Evolutionary conservation across 2,329 filamentous ascomycete genomes (phyloP), one percentile per base, ranked within the genome.

Genomic region (Cadophora sp.): DNA sequence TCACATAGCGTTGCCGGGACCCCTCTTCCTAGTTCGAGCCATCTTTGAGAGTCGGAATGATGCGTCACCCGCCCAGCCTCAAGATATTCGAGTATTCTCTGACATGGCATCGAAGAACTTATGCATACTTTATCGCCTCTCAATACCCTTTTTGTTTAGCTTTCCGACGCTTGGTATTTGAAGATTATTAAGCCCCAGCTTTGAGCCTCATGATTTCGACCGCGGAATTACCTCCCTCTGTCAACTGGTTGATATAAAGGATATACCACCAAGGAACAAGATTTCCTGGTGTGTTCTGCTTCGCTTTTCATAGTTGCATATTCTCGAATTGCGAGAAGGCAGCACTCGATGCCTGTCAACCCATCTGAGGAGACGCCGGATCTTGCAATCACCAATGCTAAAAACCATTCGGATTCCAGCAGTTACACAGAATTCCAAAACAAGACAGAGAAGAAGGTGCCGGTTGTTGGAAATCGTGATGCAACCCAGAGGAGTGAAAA

Each of bases 351-450:
- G 36, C 36, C 36, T 9, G 2, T 39, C 36, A 39, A 39, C 6
- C 36, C 8, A 13, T 39, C 36, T 9, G 11, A 11, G 36, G 36
- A 39, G 11, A 39, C 36, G 3, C 22, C 48, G 7, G 16, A 51
- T 2, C 5, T 16, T 22, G 27, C 48, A 16, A 18, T 67, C 24
- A 20, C 50, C 20, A 62, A 53, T 8, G 39, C 33, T 9, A 64
- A 27, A 41, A 64, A 59, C 11, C 45, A 50, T 14, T 68, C 66
- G 20, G 62, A 65, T 14, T 68, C 66, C 8, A 64, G 59, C 33
- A 68, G 66, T 36, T 65, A 30, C 18, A 64, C 53, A 24, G 45
- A 64, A 9, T 11, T 41, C 20, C 47, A 20, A 30, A 53, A 59
- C 20, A 59, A 60, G 16, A 24, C 20, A 41, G 55, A 60, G 27